Evolutionary conservation across 164 flowering plant genomes (phyloP), one percentile per base, ranked within the genome.

Genomic region (Chimonanthus praecox): DNA sequence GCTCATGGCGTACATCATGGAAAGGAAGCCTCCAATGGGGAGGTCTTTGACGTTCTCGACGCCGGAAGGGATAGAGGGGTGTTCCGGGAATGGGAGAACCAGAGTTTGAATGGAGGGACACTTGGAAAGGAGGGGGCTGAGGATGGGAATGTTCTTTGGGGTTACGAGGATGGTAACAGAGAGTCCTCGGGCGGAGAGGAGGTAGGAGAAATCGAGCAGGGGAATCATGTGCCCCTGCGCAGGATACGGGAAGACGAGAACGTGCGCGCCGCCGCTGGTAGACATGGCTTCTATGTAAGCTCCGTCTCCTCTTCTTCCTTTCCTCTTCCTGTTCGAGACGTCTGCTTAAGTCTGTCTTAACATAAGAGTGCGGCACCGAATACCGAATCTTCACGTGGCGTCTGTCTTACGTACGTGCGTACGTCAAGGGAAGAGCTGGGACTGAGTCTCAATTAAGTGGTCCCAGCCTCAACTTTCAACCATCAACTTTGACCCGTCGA

Each of bases 81-180:
- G 85, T 16, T 72, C 47, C 0, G 95, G 92, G 73, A 90, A 81
- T n/a, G 90, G 90, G 54, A 90, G 82, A 72, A 82, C 72, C n/a
- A 87, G 78, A 71, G 86, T 69, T 10, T 74, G 76, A 70, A 85
- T 48, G 62, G 79, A 65, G n/a, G 89, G 81, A 73, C 80, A 75
- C 58, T 75, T 21, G 63, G 86, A 64, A 74, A 85, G 84, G 33
- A 87, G 80, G 6, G 86, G 82, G 33, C 65, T 13, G 48, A 92
- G 79, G 70, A 73, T 18, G 3, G 85, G 88, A 67, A 88, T 64
- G 72, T 76, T 82, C 16, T 63, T 60, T 18, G 86, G 82, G 45
- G 82, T 78, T 68, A 82, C 68, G 54, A 80, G 49, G 63, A 82
- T 63, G 63, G 84, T 83, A 76, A 82, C 58, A 61, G 54, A 44